A percentile compares a stretch with the other conserved stretches of the same genome.
phyloP scores from a whole-genome alignment of 108 stramenopile species.

The Pseudonitzschia multiseries region DNA sequence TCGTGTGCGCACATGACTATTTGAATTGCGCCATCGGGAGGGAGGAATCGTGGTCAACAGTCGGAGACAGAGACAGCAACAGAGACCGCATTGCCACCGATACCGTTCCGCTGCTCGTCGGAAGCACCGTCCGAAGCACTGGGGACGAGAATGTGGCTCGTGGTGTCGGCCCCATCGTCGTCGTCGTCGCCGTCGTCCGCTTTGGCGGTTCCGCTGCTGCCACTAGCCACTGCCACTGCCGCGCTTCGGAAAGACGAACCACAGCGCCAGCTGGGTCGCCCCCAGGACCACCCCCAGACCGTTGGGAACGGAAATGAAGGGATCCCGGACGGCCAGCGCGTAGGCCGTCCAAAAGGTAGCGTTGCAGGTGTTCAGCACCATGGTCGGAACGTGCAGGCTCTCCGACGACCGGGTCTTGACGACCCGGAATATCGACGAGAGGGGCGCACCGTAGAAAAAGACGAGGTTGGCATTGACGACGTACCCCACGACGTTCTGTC shows the following conservation, averaged over 20 bases:
- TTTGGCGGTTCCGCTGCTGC: too few species aligned
- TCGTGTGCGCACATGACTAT: too few species aligned
- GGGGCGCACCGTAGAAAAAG: conserved; percentile 85
- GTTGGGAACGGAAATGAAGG: conserved; percentile 73
- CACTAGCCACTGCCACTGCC: too few species aligned
- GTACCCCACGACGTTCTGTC: conserved; percentile 55
- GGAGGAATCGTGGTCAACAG: too few species aligned
- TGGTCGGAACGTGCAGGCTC: conserved; percentile 69
- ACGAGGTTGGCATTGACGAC: conserved; percentile 70
- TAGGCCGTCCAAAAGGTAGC: conserved; percentile 74
- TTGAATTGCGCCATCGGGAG: too few species aligned
- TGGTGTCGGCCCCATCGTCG: too few species aligned
- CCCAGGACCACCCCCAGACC: conserved; percentile 69
- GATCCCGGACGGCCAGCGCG: conserved; percentile 66
- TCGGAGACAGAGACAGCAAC: too few species aligned
- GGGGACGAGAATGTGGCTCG: too few species aligned
- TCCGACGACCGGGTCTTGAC: conserved; percentile 44
- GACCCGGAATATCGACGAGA: conserved; percentile 66
- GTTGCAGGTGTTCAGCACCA: conserved; percentile 72
- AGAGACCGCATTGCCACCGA: too few species aligned
- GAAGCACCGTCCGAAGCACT: too few species aligned
- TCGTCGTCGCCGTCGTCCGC: too few species aligned
- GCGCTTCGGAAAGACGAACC: conserved; percentile 17
- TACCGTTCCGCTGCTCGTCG: too few species aligned
- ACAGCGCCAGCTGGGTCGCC: conserved; percentile 54